These are phyloP conservation scores for Lachancea fermentati DNA, from an alignment of 805 yeast genomes.

Conservation along the genomic window DNA sequence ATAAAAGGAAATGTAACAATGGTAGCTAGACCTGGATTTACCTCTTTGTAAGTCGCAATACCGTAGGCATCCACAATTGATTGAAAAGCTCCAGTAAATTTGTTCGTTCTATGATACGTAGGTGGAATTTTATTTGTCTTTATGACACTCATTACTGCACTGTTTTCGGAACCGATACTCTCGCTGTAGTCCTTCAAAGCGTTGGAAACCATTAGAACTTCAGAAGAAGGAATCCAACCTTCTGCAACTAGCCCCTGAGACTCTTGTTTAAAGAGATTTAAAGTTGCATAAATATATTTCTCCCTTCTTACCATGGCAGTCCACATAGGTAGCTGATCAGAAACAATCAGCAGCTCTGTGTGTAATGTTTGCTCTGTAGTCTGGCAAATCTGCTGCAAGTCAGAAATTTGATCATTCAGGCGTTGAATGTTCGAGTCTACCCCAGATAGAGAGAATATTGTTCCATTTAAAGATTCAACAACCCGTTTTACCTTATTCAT, in stretches of 20 bases:
- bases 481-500: constrained; percentile 70
- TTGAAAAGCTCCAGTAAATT: constrained; percentile 91
- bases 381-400: constrained; percentile 53
- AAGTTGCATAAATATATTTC: constrained; percentile 70
- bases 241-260: constrained; percentile 87
- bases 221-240: constrained; percentile 92
- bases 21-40: constrained; percentile 94
- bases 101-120: constrained; percentile 89
- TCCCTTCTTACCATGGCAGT: constrained; percentile 64
- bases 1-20: constrained; percentile 94
- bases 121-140: constrained; percentile 87
- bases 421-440: constrained; percentile 34
- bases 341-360: constrained; percentile 73
- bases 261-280: constrained; percentile 75
- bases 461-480: constrained; percentile 86
- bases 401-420: constrained; percentile 45
- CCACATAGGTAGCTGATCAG: constrained; percentile 75
- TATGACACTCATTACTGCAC: constrained; percentile 53
- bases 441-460: constrained; percentile 41
- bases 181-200: constrained; percentile 50
- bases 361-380: constrained; percentile 64
- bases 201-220: constrained; percentile 56
- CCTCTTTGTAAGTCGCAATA: constrained; percentile 86
- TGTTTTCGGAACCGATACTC: constrained; percentile 36
- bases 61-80: constrained; percentile 94